Conservation (phyloP, 2,329 filamentous ascomycete genomes). For the Diatrype stigma region DNA sequence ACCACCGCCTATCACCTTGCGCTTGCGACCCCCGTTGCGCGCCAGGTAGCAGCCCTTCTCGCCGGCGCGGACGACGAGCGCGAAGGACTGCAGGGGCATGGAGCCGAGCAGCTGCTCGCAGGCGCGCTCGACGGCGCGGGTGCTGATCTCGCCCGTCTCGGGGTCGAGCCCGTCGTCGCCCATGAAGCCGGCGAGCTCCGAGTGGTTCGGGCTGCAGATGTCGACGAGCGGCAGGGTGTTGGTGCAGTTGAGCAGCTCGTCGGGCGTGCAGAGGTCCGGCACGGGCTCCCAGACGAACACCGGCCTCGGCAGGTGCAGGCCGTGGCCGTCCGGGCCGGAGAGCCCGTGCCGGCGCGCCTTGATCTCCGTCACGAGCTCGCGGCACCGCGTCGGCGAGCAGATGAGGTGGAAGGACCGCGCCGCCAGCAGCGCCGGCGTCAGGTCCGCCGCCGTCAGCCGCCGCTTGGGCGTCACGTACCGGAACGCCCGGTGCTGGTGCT, state of each 20-base stretch:
- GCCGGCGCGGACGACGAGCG: conserved; percentile 67
- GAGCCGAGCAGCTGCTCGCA: conserved; percentile 60
- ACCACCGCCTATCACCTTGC: conserved; percentile 20
- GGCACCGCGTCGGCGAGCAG: conserved; percentile 73
- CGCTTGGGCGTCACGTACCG: conserved; percentile 84
- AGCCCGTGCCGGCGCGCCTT: conserved; percentile 49
- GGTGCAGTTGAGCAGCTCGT: conserved; percentile 60
- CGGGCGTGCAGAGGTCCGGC: conserved; percentile 77
- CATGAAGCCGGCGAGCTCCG: conserved; percentile 85
- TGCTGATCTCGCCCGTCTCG: conserved; percentile 50
- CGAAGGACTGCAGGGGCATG: conserved; percentile 61
- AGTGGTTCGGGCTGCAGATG: conserved; percentile 74
- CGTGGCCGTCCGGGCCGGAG: conserved; percentile 16
- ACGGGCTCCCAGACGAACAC: conserved; percentile 94
- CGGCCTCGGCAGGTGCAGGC: conserved; percentile 45
- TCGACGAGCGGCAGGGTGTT: conserved; percentile 59
- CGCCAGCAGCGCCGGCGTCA: conserved; percentile 62
- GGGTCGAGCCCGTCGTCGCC: conserved; percentile 53
- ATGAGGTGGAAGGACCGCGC: conserved; percentile 83
- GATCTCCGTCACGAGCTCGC: conserved; percentile 71
- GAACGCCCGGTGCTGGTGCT: conserved; percentile 69
- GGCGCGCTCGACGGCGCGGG: conserved; percentile 49
- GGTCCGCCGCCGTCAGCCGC: conserved; percentile 68
- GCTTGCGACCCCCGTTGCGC: conserved; percentile 51
- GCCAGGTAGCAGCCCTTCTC: conserved; percentile 68